Evolutionary conservation across 2,329 filamentous ascomycete species (phyloP), one percentile per base, ranked within the genome.

Genomic region (Aspergillus jensenii): DNA sequence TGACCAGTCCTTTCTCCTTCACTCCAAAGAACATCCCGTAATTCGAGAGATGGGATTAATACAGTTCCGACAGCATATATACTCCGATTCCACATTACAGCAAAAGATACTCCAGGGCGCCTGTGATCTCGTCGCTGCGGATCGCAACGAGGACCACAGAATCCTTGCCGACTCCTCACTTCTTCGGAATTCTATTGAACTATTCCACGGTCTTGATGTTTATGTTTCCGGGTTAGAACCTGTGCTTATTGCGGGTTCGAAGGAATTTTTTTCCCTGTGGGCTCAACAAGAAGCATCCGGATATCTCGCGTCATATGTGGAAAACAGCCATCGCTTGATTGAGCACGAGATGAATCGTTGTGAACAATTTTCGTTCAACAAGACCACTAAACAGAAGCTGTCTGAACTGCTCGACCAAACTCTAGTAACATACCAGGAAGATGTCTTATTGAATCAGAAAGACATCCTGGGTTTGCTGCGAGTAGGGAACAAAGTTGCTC

Each of bases 1-100:
- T 63, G 93, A 99, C 72, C 87, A 95, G 62, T 90, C 92, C 2
- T 97, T 92, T 70, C 82, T 99, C 7, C 80, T 96, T 2, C 87
- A 89, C 57, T 87, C 87, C 46, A 87, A 88, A 64, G 85, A 88
- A 21, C 77, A 83, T 37, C 82, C 83, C 9, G 89, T 89, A 35
- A 86, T 99, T 56, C 89, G 93, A 68, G 91, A 96, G 68, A 87
- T 96, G 79, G 86, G 88, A 5, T 86, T 95, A 55, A 76, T 81
- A 14, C 83, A 91, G 59, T 99, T 98, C 71, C 85, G 90, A 53
- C 83, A 77, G 8, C 73, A 79, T 47, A 77, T 89, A 35, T 86
- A 87, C 64, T 76, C 80, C 35, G 78, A 87, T 60, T 55, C 73
- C 1, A 75, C 72, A 19, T 74, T 89, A 40, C 82, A 82, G 62